Base-by-base conservation (phyloP, 805 yeast species). In the Teunomyces kruisii region DNA sequence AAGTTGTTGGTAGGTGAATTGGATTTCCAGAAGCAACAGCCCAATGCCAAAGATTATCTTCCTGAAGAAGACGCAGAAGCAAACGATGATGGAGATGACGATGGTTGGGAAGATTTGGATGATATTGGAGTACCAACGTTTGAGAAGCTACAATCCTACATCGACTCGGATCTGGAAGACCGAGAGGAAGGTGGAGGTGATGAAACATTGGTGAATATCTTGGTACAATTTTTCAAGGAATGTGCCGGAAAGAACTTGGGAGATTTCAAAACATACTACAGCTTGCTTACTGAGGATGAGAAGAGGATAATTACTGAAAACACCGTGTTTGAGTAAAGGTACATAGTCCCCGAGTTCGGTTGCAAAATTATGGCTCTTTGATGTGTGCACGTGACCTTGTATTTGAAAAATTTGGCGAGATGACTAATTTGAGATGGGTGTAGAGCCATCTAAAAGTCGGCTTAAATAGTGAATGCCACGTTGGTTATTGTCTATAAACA, bases 91-190 rank as follows among this genome's bases (percentile, higher is more conserved):
- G 73, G 58, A 17, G 78, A 70, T 32, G 80, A 68, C 10, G 84
- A 71, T 16, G 89, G 77, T 1, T 86, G 94, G 91, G 94, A 87
- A 54, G 94, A 86, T 54, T 68, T 84, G 48, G 89, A 84, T 12
- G 87, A 81, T 40, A 67, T 80, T 35, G 86, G 83, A 1, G 79
- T 74, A 1, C 79, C 86, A 3, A 78, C 80, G 39, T 84, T 74
- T 57, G 86, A 82, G 17, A 83, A 82, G 47, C 59, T 86, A 43
- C 76, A 80, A 54, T 73, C 79, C 4, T 86, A 79, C 51, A 78
- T 81, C 5, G 78, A 71, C 30, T 71, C 72, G 2, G 76, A 69
- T 39, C 73, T 68, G 16, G 75, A 68, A 32, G 68, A 67, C 26
- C 65, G 58, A n/a, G 62, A 59, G 12, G 67, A 61, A 2, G 59